A percentile compares a stretch with the other conserved stretches of the same genome.
Evolutionary conservation across 164 flowering plant genomes (phyloP).

Genomic region (Cinnamomum chago): DNA sequence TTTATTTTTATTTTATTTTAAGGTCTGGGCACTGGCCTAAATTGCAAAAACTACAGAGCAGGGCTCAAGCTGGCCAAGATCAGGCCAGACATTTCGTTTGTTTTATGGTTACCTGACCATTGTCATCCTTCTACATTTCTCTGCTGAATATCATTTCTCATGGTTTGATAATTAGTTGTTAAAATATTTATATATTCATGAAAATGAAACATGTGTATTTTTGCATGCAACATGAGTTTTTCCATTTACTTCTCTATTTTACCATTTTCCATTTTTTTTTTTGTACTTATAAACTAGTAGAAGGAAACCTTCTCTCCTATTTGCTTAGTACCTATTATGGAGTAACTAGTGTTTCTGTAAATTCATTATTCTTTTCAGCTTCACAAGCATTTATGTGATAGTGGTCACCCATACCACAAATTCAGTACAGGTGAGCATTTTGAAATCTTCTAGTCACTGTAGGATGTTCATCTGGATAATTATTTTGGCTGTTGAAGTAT

Average conservation of each 20-base stretch:
- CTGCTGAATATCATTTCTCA: too few relatives aligned
- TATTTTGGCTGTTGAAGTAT: too few relatives aligned
- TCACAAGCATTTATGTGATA: slow-evolving; percentile 58
- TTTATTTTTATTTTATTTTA: too few relatives aligned
- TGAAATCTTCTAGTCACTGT: background rate
- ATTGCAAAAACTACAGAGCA: too few relatives aligned
- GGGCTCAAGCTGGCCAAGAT: too few relatives aligned
- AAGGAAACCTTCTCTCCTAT: background rate
- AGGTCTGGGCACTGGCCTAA: too few relatives aligned
- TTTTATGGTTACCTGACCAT: too few relatives aligned
- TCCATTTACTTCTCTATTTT: background rate
- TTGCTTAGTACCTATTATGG: background rate
- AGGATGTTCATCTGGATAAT: background rate
- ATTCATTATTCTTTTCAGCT: slow-evolving; percentile 47
- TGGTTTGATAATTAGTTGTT: too few relatives aligned
- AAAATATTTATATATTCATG: too few relatives aligned
- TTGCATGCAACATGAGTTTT: background rate
- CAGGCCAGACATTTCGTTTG: too few relatives aligned
- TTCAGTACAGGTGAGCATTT: slow-evolving; percentile 70
- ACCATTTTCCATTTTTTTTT: too few relatives aligned
- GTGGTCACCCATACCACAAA: slow-evolving; percentile 77
- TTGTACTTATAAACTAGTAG: background rate
- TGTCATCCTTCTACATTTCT: too few relatives aligned
- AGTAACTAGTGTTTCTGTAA: background rate
- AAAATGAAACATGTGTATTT: background rate